These are phyloP conservation scores for Herpetomonas tarakana DNA, from an alignment of 208 protist genomes.

Conservation along the genomic window DNA sequence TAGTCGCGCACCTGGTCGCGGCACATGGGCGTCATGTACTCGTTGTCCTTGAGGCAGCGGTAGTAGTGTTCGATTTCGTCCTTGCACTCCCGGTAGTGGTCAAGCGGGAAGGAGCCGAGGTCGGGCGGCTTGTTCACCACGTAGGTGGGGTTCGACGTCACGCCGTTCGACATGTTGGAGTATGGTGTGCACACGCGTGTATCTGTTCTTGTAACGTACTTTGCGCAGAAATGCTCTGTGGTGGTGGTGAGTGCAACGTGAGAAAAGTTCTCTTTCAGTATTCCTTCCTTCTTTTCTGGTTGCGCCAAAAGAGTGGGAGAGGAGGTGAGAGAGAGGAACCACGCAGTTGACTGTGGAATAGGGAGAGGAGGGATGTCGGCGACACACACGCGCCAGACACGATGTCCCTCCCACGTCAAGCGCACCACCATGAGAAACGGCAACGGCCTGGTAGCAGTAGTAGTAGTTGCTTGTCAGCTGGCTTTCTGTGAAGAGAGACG, in stretches of 20 bases:
- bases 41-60: constrained; percentile 71
- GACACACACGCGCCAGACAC: too few species aligned
- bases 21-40: constrained; percentile 84
- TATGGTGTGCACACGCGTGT: too few species aligned
- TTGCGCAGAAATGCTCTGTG: not conserved
- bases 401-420: too few species aligned
- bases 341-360: too few species aligned
- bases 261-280: not conserved
- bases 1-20: constrained; percentile 71
- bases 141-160: constrained; percentile 52
- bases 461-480: too few species aligned
- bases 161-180: constrained; percentile 54
- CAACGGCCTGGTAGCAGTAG: too few species aligned
- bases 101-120: constrained; percentile 85
- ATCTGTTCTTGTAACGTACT: not conserved
- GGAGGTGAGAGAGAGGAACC: too few species aligned
- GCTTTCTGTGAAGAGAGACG: too few species aligned
- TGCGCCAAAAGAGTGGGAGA: too few species aligned
- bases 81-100: constrained; percentile 90
- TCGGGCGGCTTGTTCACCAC: constrained; percentile 71
- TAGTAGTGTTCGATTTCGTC: constrained; percentile 78
- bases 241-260: not conserved
- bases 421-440: too few species aligned
- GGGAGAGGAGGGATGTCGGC: too few species aligned
- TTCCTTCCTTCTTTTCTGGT: constrained; percentile 6